A percentile compares a stretch with the other conserved stretches of the same genome.
phyloP scores from a whole-genome alignment of 345 rosid species.

The Corchorus capsularis region DNA sequence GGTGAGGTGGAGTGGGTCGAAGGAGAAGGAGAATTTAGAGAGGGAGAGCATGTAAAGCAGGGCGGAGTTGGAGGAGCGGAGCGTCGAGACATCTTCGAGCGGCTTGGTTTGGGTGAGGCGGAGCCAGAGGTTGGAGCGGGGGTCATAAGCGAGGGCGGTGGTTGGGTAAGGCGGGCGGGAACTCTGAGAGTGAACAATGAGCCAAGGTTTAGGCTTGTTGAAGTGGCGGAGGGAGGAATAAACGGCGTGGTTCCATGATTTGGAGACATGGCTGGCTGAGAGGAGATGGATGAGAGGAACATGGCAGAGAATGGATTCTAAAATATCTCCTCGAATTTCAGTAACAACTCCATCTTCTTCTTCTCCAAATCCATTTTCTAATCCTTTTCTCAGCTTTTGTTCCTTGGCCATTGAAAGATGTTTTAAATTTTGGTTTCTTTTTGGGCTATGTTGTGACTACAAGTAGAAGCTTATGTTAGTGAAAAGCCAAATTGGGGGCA shows the following conservation, averaged over 20 bases:
- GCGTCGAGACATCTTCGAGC: constrained; percentile 27
- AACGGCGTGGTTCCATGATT: constrained; percentile 66
- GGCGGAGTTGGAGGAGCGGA: constrained; percentile 62
- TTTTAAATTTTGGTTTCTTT: too few relatives aligned
- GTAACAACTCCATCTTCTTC: constrained; percentile 18
- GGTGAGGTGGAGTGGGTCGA: constrained; percentile 60
- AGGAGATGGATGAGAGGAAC: constrained; percentile 66
- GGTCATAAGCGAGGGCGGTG: constrained; percentile 63
- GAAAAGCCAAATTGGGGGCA: too few relatives aligned
- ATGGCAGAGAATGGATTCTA: constrained; percentile 48
- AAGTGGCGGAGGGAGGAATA: constrained; percentile 59
- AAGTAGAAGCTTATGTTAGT: too few relatives aligned
- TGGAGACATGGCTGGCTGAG: constrained; percentile 61
- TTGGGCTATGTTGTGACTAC: too few relatives aligned
- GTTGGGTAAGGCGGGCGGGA: constrained; percentile 36
- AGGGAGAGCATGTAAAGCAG: constrained; percentile 65
- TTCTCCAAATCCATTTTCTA: neutral
- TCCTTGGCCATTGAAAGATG: neutral
- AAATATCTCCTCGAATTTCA: constrained; percentile 49
- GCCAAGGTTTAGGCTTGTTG: constrained; percentile 64
- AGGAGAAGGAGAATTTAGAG: constrained; percentile 58
- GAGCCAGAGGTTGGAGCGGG: constrained; percentile 66
- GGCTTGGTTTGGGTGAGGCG: constrained; percentile 34
- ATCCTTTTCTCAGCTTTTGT: neutral
- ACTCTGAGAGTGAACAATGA: constrained; percentile 54